These are phyloP conservation scores for Microthlaspi erraticum DNA, from an alignment of 345 rosid species.

Conservation along the genomic window DNA sequence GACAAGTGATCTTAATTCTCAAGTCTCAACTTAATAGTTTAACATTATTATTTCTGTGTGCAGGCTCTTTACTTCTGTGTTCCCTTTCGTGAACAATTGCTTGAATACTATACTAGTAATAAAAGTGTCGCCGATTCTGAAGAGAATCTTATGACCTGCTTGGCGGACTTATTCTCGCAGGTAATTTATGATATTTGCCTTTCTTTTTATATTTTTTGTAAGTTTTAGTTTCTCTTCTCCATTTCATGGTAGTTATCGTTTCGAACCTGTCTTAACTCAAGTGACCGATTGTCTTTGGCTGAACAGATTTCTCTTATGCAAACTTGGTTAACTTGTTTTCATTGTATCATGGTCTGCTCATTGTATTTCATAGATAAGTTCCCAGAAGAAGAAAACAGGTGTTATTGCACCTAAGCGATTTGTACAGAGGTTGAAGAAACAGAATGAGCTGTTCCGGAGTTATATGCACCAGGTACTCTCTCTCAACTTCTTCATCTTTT, in stretches of 20 bases:
- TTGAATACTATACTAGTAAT: conserved; percentile 83
- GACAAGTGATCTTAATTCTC: neutral
- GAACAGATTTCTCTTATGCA: neutral
- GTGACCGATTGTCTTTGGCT: neutral
- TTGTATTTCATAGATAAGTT: conserved; percentile 65
- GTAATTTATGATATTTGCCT: conserved; percentile 35
- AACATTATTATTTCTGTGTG: conserved; percentile 17
- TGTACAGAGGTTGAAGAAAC: conserved; percentile 97
- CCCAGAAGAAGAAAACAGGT: conserved; percentile 99
- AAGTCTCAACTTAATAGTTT: neutral
- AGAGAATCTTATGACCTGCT: conserved; percentile 96
- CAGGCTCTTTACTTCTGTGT: conserved; percentile 99
- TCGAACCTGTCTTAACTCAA: conserved; percentile 25
- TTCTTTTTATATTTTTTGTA: neutral
- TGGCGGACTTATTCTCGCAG: conserved; percentile 97
- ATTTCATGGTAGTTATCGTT: neutral
- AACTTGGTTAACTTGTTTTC: conserved; percentile 8
- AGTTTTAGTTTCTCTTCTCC: neutral
- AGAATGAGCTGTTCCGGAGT: conserved; percentile 97
- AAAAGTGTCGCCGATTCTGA: conserved; percentile 78
- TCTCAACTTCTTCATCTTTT: conserved; percentile 1
- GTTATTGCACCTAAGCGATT: conserved; percentile 98
- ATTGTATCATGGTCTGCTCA: neutral
- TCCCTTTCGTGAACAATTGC: conserved; percentile 97
- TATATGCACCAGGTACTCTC: conserved; percentile 95